These are phyloP conservation scores for Euptelea pleiosperma DNA, from an alignment of 164 flowering plant genomes.

Conservation along the genomic window DNA sequence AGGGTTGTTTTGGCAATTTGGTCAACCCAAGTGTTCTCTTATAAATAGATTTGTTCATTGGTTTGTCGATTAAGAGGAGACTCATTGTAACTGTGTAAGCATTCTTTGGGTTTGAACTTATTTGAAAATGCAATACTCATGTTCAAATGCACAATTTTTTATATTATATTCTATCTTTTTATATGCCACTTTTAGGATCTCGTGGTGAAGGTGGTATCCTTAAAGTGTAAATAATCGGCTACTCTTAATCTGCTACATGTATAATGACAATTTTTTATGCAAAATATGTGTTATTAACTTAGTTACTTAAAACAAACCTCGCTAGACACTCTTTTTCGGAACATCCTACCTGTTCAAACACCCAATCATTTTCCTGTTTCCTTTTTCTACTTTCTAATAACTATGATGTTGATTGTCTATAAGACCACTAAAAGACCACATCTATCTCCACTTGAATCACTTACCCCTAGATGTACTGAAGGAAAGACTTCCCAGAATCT, in stretches of 20 bases:
- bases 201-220: conserved; percentile 99
- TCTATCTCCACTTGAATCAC: conserved; percentile 83
- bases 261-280: too few relatives aligned
- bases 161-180: not conserved
- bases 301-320: too few relatives aligned
- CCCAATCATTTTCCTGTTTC: not conserved
- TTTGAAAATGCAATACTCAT: not conserved
- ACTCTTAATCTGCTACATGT: too few relatives aligned
- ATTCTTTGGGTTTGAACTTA: not conserved
- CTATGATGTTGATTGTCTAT: not conserved
- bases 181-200: conserved; percentile 57
- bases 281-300: too few relatives aligned
- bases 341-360: too few relatives aligned
- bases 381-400: not conserved
- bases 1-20: too few relatives aligned
- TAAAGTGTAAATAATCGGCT: too few relatives aligned
- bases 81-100: too few relatives aligned
- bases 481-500: conserved; percentile 99
- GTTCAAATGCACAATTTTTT: too few relatives aligned
- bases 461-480: conserved; percentile 96
- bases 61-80: too few relatives aligned
- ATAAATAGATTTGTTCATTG: too few relatives aligned
- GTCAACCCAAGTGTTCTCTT: too few relatives aligned
- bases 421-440: conserved; percentile 39
- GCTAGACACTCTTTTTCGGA: not conserved